Evolutionary conservation across 129 eudicot genomes (phyloP), one percentile per base, ranked within the genome.

Genomic region (Artemisia annua): DNA sequence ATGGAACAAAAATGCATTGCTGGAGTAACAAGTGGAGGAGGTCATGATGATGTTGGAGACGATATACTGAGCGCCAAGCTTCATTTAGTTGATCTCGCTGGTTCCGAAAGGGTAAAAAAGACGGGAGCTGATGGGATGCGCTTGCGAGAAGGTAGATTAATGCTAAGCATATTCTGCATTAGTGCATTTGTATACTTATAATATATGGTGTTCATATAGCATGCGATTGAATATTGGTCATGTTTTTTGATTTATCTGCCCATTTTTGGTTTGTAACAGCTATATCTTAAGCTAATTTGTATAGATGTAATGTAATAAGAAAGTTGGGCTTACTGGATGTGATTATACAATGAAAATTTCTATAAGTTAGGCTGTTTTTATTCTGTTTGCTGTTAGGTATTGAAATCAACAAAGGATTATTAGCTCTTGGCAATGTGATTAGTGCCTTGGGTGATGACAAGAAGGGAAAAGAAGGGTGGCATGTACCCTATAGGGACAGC

Each of bases 371-470:
- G 64, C n/a, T 77, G 11, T 12, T 14, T 11, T 39, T 63, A 35
- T 57, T 70, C 65, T 43, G 9, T 62, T 24, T 58, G 46, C 17
- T 73, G 17, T 72, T 18, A 94, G 98, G 99, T 14, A 90, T 90
- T 73, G 96, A 94, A 69, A 94, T 94, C 72, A 94, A 94, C 80
- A 94, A 94, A 80, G 99, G 99, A 54, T 76, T 94, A 70, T 69
- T 94, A 63, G 93, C 97, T 69, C 97, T 94, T 70, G 99, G 99
- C 11, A 94, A 94, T 76, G 99, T 94, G 53, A 94, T 94, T 16
- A 94, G 98, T 86, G 99, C 97, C 20, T 65, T 94, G 84, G 99
- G 99, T 53, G 99, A 94, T 83, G 97, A 94, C 32, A 94, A 88
- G 81, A 94, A 94, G 71, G 76, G 96, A 53, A 94, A 94, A 81